A percentile compares a stretch with the other conserved stretches of the same genome.
These are phyloP conservation scores for Viola odorata DNA, from an alignment of 345 rosid genomes.

Conservation along the genomic window DNA sequence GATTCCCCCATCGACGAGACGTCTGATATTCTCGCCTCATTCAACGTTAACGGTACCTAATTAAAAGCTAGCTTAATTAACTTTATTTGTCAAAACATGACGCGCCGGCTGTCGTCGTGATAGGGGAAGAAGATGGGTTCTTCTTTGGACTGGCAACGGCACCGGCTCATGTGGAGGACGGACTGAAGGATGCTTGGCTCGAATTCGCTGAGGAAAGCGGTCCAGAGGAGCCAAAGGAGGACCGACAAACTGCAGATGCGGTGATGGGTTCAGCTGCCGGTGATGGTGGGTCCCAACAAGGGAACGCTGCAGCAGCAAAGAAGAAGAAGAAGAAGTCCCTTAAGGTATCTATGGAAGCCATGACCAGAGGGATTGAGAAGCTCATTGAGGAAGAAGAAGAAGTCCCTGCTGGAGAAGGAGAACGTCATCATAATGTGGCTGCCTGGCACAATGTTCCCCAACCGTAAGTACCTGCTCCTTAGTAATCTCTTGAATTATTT, in stretches of 20 bases:
- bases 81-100: background rate
- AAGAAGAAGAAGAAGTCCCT: conserved; percentile 43
- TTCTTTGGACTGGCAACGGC: conserved; percentile 99
- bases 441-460: conserved; percentile 91
- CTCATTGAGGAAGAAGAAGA: conserved; percentile 32
- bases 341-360: conserved; percentile 81
- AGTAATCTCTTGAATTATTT: background rate
- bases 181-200: conserved; percentile 88
- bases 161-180: conserved; percentile 91
- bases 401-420: conserved; percentile 22
- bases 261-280: conserved; percentile 42
- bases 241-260: conserved; percentile 37
- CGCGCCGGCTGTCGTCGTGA: background rate
- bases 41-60: conserved; percentile 38
- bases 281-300: conserved; percentile 50
- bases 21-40: conserved; percentile 64
- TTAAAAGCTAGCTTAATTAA: background rate
- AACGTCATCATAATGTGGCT: conserved; percentile 68
- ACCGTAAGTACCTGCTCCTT: conserved; percentile 49
- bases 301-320: conserved; percentile 15
- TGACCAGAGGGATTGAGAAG: conserved; percentile 72
- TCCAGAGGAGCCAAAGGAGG: conserved; percentile 30
- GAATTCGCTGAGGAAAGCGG: conserved; percentile 70
- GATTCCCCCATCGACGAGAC: conserved; percentile 74
- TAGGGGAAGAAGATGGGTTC: conserved; percentile 48